These are phyloP conservation scores for Tetrahymena borealis DNA, from an alignment of 73 alveolate species.

Conservation along the genomic window DNA sequence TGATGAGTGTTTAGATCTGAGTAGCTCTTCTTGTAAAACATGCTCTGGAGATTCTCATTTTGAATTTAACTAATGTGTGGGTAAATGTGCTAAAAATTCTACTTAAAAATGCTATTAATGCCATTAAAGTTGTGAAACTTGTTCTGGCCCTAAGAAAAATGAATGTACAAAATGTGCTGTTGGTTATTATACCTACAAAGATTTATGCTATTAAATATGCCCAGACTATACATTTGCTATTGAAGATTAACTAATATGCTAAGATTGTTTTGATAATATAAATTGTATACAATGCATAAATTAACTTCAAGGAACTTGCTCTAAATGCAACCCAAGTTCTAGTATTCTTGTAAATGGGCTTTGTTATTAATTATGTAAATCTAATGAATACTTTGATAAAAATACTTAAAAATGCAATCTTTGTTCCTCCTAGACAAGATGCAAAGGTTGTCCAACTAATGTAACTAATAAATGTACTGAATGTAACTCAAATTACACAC, in stretches of 20 bases:
- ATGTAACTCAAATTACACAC: too few species aligned
- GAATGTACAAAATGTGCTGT: background rate
- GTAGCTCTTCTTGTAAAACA: background rate
- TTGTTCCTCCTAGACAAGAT: too few species aligned
- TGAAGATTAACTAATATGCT: background rate
- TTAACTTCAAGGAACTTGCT: background rate
- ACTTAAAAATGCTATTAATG: background rate
- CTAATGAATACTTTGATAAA: too few species aligned
- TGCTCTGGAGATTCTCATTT: background rate
- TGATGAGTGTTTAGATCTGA: background rate
- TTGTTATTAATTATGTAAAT: too few species aligned
- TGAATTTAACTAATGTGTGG: background rate
- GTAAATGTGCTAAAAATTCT: background rate
- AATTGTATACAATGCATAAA: background rate
- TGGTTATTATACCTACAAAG: background rate
- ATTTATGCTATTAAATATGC: background rate
- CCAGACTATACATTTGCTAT: background rate
- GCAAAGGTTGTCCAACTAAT: too few species aligned
- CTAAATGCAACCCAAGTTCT: background rate
- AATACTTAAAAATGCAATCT: too few species aligned
- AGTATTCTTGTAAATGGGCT: background rate
- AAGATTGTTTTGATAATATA: background rate
- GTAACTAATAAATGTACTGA: too few species aligned
- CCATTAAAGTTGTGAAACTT: background rate
- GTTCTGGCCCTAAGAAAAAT: background rate